These are phyloP conservation scores for Citrus glauca DNA, from an alignment of 345 rosid genomes.

Conservation along the genomic window DNA sequence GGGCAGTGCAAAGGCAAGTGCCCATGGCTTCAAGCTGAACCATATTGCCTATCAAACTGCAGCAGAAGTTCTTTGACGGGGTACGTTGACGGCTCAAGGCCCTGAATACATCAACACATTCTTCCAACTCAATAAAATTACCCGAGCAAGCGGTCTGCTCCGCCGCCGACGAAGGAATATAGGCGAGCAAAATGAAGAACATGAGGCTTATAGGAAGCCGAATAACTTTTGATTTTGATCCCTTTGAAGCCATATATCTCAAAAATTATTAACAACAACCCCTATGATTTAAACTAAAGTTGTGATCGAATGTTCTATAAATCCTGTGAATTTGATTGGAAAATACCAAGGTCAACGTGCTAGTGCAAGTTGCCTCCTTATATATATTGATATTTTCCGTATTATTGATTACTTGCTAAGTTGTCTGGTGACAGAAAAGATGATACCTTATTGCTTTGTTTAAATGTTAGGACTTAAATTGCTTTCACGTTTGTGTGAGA, in stretches of 20 bases:
- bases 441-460: not conserved
- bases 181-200: not conserved
- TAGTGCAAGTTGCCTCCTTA: not conserved
- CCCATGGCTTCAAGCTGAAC: not conserved
- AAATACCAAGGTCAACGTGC: not conserved
- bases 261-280: not conserved
- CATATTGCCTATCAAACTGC: not conserved
- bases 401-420: not conserved
- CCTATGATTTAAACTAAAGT: too few species aligned
- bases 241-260: not conserved
- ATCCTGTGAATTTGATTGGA: not conserved
- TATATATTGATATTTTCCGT: not conserved
- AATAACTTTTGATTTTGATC: not conserved
- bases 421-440: not conserved
- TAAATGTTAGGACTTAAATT: not conserved
- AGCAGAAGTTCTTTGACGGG: not conserved
- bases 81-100: not conserved
- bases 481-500: not conserved
- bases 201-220: not conserved
- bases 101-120: not conserved
- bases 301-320: too few species aligned
- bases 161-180: not conserved
- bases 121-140: not conserved
- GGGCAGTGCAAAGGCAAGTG: not conserved
- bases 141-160: not conserved